phyloP scores from a whole-genome alignment of 768 basidiomycete genomes.

The Suillus subalutaceus region DNA sequence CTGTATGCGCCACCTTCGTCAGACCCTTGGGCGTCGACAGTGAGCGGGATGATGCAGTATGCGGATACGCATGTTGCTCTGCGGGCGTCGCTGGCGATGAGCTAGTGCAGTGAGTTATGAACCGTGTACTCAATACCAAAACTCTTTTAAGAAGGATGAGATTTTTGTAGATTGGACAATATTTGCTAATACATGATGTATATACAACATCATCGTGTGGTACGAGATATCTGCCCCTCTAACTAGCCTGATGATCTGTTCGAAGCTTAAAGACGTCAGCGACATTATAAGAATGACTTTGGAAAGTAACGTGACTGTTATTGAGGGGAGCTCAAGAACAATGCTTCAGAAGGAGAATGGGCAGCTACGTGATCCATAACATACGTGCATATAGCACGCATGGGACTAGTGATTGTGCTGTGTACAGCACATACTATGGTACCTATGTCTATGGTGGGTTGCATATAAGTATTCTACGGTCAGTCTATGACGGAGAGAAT shows the following conservation, averaged over 20 bases:
- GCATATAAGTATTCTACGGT: not conserved
- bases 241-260: too few relatives aligned
- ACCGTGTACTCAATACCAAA: slow-evolving; percentile 54
- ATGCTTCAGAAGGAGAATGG: not conserved
- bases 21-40: slow-evolving; percentile 43
- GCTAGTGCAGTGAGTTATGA: slow-evolving; percentile 42
- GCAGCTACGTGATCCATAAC: not conserved
- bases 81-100: slow-evolving; percentile 53
- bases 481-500: not conserved
- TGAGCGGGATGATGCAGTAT: slow-evolving; percentile 93
- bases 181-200: not conserved
- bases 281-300: too few relatives aligned
- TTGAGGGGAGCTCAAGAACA: slow-evolving; percentile 14
- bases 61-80: slow-evolving; percentile 88
- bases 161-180: too few relatives aligned
- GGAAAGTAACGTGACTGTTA: slow-evolving; percentile 12
- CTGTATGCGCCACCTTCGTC: slow-evolving; percentile 37
- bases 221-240: too few relatives aligned
- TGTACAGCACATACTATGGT: not conserved
- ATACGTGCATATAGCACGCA: not conserved
- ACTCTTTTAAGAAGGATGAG: not conserved
- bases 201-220: not conserved
- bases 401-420: not conserved
- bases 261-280: too few relatives aligned
- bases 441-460: not conserved